phyloP scores from a whole-genome alignment of 1,284 basidiomycete genomes.

The Ceratobasidium papillatum region DNA sequence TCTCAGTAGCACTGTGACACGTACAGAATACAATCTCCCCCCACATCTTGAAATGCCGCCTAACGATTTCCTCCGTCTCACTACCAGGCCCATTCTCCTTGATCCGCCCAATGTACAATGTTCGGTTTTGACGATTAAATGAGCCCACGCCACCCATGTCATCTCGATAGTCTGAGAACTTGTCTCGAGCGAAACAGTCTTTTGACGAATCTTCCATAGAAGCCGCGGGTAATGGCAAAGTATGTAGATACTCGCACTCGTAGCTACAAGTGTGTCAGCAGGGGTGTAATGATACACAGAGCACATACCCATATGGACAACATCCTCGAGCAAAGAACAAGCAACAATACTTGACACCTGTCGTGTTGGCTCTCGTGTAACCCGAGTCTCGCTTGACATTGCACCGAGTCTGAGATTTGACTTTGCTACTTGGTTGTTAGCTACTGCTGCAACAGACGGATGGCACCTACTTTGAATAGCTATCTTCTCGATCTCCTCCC shows the following conservation, averaged over 20 bases:
- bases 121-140: conserved; percentile 93
- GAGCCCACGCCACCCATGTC: conserved; percentile 99
- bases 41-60: conserved; percentile 95
- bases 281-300: neutral
- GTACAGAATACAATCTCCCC: conserved; percentile 92
- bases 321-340: conserved; percentile 96
- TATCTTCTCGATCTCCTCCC: conserved; percentile 92
- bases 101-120: conserved; percentile 94
- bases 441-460: neutral
- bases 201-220: conserved; percentile 89
- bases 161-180: conserved; percentile 96
- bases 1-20: conserved; percentile 51
- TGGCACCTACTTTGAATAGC: conserved; percentile 81
- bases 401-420: conserved; percentile 90
- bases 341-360: conserved; percentile 91
- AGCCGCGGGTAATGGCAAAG: conserved; percentile 75
- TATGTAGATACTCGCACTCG: conserved; percentile 96
- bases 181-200: conserved; percentile 97
- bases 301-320: conserved; percentile 85
- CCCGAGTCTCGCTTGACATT: conserved; percentile 89
- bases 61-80: conserved; percentile 90
- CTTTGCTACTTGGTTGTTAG: conserved; percentile 70
- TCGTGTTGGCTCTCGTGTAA: conserved; percentile 91
- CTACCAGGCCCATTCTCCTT: conserved; percentile 87
- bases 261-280: conserved; percentile 55